These are phyloP conservation scores for Cucumis variabilis DNA, from an alignment of 331 rosid genomes.

Conservation along the genomic window DNA sequence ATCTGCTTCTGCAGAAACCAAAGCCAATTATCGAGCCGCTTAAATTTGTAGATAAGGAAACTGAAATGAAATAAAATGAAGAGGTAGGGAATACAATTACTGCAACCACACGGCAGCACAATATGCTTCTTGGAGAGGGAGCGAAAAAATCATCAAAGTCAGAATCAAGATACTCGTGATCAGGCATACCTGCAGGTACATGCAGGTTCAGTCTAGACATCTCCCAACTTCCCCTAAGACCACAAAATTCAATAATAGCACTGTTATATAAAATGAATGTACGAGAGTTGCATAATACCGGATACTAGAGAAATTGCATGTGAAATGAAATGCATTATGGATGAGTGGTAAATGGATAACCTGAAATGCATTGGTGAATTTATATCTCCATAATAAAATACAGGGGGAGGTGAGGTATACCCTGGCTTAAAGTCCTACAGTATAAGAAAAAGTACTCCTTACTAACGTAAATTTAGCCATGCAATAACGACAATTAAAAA, in stretches of 20 bases:
- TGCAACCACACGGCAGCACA: conserved; percentile 70
- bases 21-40: background rate
- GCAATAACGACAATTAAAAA: background rate
- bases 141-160: conserved; percentile 57
- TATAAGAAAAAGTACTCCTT: conserved; percentile 23
- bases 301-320: background rate
- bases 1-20: background rate
- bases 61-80: background rate
- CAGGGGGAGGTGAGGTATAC: conserved; percentile 63
- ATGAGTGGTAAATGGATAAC: conserved; percentile 11
- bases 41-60: conserved; percentile 5
- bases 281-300: background rate
- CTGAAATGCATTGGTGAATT: conserved; percentile 38
- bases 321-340: background rate
- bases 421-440: conserved; percentile 69
- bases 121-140: conserved; percentile 54
- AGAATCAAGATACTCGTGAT: conserved; percentile 50
- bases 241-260: background rate
- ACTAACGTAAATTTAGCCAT: background rate
- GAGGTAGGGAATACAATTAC: conserved; percentile 57
- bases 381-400: conserved; percentile 56
- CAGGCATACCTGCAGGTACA: conserved; percentile 49
- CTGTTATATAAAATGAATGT: conserved; percentile 1
- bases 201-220: conserved; percentile 61
- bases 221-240: conserved; percentile 71